A percentile compares a stretch with the other conserved stretches of the same genome.
Conservation (phyloP, 2,329 filamentous ascomycete genomes). For the Epichloe sp. region DNA sequence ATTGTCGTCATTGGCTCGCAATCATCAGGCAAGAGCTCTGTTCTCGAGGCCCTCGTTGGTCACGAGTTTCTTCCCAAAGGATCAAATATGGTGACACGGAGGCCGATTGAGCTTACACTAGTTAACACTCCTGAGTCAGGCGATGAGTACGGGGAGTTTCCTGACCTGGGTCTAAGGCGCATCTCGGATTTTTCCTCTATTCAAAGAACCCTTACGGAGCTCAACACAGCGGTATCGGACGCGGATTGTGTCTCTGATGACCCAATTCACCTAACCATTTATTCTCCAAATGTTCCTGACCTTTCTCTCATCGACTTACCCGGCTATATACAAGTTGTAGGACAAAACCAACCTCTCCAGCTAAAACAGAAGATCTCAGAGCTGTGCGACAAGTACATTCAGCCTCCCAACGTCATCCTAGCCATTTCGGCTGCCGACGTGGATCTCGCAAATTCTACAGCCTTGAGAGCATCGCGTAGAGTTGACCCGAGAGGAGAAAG, state of each 20-base stretch:
- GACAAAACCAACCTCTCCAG: conserved; percentile 77
- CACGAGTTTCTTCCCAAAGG: conserved; percentile 97
- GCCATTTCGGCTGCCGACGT: conserved; percentile 97
- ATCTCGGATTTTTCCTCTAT: conserved; percentile 87
- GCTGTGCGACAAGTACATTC: conserved; percentile 96
- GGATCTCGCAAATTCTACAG: conserved; percentile 91
- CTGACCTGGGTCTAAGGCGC: conserved; percentile 76
- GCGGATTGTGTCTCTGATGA: conserved; percentile 90
- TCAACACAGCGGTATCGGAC: conserved; percentile 86
- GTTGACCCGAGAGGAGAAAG: conserved; percentile 90
- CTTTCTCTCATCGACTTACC: conserved; percentile 92
- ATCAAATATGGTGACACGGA: conserved; percentile 94
- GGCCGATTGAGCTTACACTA: conserved; percentile 90
- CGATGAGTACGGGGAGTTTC: conserved; percentile 91
- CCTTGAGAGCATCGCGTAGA: conserved; percentile 73
- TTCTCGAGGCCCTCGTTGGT: conserved; percentile 90
- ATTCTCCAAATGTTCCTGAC: conserved; percentile 90
- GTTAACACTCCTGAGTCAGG: conserved; percentile 84
- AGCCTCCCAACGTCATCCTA: conserved; percentile 87
- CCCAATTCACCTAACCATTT: conserved; percentile 89
- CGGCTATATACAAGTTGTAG: conserved; percentile 92
- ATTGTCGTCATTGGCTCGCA: conserved; percentile 99
- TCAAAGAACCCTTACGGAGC: conserved; percentile 83
- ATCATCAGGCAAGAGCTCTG: conserved; percentile 95
- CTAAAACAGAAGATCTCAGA: conserved; percentile 93